phyloP scores from a whole-genome alignment of 2,329 filamentous ascomycete genomes.

The Fusarium anguioides region DNA sequence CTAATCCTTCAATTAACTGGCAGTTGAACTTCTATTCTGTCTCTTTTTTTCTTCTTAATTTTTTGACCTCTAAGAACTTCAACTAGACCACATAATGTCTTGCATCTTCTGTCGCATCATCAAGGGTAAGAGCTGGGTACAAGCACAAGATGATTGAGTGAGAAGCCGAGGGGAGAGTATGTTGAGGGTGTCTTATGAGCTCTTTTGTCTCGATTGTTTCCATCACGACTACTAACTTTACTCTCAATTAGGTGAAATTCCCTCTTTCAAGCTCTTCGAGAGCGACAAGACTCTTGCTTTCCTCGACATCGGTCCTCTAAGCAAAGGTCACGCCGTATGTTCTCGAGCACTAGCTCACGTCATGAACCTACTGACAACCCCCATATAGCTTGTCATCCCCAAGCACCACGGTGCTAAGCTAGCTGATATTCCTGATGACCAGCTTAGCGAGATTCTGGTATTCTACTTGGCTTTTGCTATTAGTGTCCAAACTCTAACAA shows the following conservation, averaged over 20 bases:
- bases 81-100: slow-evolving; percentile 46
- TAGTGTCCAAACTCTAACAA: slow-evolving; percentile 2
- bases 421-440: slow-evolving; percentile 90
- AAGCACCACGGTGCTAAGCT: slow-evolving; percentile 95
- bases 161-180: slow-evolving; percentile 30
- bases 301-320: slow-evolving; percentile 93
- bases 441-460: slow-evolving; percentile 84
- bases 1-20: neutral
- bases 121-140: slow-evolving; percentile 70
- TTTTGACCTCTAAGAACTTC: neutral
- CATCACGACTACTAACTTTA: slow-evolving; percentile 19
- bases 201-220: neutral
- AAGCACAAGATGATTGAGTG: neutral
- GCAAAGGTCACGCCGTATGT: slow-evolving; percentile 86
- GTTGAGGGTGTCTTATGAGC: slow-evolving; percentile 22
- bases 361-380: slow-evolving; percentile 10
- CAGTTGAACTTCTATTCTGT: neutral
- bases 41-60: neutral
- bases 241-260: slow-evolving; percentile 80
- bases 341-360: neutral
- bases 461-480: slow-evolving; percentile 33
- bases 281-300: slow-evolving; percentile 94
- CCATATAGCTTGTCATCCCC: slow-evolving; percentile 85
- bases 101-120: slow-evolving; percentile 99
- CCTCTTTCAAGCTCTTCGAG: slow-evolving; percentile 95